Conservation (phyloP, 331 rosid genomes). For the Saraca asoca region DNA sequence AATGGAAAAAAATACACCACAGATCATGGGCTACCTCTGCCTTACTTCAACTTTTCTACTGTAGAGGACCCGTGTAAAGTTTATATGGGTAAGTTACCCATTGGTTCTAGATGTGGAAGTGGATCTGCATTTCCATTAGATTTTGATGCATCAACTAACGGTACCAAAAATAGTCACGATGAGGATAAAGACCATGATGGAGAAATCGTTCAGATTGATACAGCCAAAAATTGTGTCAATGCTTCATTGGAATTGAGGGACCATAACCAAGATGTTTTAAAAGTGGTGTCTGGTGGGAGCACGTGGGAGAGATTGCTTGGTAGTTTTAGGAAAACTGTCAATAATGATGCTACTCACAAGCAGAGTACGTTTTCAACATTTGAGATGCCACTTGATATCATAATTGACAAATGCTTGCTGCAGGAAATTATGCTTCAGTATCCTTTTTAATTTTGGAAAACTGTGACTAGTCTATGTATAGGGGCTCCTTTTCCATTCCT, state of each 20-base stretch:
- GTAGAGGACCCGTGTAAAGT: constrained; percentile 79
- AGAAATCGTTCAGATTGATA: constrained; percentile 43
- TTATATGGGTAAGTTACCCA: constrained; percentile 45
- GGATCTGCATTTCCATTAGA: constrained; percentile 39
- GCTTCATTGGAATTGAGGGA: constrained; percentile 41
- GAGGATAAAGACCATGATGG: constrained; percentile 33
- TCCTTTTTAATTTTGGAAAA: constrained; percentile 53
- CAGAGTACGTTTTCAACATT: constrained; percentile 46
- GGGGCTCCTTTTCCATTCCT: constrained; percentile 22
- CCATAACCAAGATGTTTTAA: constrained; percentile 37
- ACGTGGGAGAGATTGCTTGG: constrained; percentile 84
- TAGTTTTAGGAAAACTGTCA: constrained; percentile 42
- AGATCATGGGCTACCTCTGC: constrained; percentile 42
- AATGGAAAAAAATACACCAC: constrained; percentile 43
- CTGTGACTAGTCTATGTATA: constrained; percentile 15
- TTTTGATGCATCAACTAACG: constrained; percentile 36
- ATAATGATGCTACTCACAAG: constrained; percentile 41
- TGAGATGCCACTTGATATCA: constrained; percentile 82
- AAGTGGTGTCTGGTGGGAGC: constrained; percentile 73
- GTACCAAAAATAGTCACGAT: constrained; percentile 40
- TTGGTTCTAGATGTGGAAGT: constrained; percentile 33
- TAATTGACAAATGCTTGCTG: constrained; percentile 83
- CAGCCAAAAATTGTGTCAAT: constrained; percentile 29
- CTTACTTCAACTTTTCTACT: constrained; percentile 70
- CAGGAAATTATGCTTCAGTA: constrained; percentile 94